Base-by-base conservation (phyloP, 2,329 filamentous ascomycete species). In the Emergomyces orientalis region DNA sequence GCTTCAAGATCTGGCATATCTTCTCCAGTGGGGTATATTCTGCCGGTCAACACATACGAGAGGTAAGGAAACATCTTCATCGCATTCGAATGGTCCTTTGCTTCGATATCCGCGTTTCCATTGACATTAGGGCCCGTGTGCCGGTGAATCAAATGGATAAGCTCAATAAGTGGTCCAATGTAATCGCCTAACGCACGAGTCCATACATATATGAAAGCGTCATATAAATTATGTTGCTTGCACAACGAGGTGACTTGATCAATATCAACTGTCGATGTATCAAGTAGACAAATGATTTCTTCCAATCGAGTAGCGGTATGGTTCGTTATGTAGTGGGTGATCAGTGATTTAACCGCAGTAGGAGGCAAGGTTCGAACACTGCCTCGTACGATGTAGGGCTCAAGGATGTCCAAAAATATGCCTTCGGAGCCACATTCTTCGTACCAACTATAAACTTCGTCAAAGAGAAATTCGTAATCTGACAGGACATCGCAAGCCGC, bases 131-230 rank as follows among this genome's bases (percentile, higher is more conserved):
- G 47, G 25, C 69, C 65, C 19, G 64, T 62, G 30, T 66, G 63
- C 0, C 67, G 60, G 22, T 71, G 68, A 27, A 73, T 72, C 56
- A 79, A 75, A 62, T 80, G 72, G 30, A 97, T 79, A 1, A 99
- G 82, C 65, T 97, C 91, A 68, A 91, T 88, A 63, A 97, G 80
- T 1, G 94, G 93, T 1, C 92, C 95, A 65, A 97, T 87, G 70
- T 95, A 97, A 74, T 99, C 95, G 65, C 81, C 80, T 34, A 99
- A 79, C 2, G 91, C 91, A 74, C 90, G 88, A 65, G 96, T 97
- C 94, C 94, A 99, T 62, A 99, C 89, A 73, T 97, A 97, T 52
- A 95, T 91, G 63, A 97, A 84, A 1, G 94, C 95, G 75, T 99
- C 95, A 71, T 97, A 99, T 3, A 99, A 82, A 67, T 88, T 86